Evolutionary conservation across 2,329 filamentous ascomycete genomes (phyloP).

Genomic region (Alternaria atra): DNA sequence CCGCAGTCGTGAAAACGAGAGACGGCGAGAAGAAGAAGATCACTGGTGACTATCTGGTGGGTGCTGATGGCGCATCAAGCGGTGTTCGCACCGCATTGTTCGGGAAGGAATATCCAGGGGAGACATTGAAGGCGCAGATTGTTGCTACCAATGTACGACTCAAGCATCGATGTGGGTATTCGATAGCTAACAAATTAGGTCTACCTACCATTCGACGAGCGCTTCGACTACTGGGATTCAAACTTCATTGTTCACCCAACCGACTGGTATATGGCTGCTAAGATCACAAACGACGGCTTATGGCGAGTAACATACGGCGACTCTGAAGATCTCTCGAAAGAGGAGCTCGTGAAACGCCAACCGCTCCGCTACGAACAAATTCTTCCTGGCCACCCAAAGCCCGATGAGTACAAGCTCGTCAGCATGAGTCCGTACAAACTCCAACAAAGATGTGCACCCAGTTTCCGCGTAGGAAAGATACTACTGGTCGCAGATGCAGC

Average conservation of each 20-base stretch:
- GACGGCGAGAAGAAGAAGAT: slow-evolving; percentile 38
- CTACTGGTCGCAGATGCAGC: slow-evolving; percentile 69
- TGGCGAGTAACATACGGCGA: slow-evolving; percentile 73
- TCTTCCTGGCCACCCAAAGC: slow-evolving; percentile 67
- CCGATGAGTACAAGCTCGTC: slow-evolving; percentile 64
- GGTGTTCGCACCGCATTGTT: slow-evolving; percentile 44
- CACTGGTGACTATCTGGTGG: slow-evolving; percentile 45
- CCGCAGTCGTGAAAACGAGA: slow-evolving; percentile 37
- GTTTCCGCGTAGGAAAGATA: slow-evolving; percentile 66
- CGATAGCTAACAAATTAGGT: slow-evolving; percentile 53
- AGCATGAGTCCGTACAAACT: slow-evolving; percentile 69
- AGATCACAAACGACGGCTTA: slow-evolving; percentile 66
- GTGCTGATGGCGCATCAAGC: slow-evolving; percentile 48
- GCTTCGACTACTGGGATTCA: slow-evolving; percentile 63
- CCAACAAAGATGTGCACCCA: slow-evolving; percentile 67
- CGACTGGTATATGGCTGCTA: slow-evolving; percentile 70
- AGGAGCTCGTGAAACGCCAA: slow-evolving; percentile 64
- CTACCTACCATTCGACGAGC: slow-evolving; percentile 67
- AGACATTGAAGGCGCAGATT: slow-evolving; percentile 68
- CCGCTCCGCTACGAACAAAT: slow-evolving; percentile 66
- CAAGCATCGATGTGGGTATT: background rate
- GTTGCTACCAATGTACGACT: slow-evolving; percentile 67
- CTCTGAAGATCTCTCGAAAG: slow-evolving; percentile 59
- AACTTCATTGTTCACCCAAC: slow-evolving; percentile 71
- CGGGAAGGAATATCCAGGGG: slow-evolving; percentile 61